Base-by-base conservation (phyloP, 2,329 filamentous ascomycete species). In the Trichophyton benhamiae region DNA sequence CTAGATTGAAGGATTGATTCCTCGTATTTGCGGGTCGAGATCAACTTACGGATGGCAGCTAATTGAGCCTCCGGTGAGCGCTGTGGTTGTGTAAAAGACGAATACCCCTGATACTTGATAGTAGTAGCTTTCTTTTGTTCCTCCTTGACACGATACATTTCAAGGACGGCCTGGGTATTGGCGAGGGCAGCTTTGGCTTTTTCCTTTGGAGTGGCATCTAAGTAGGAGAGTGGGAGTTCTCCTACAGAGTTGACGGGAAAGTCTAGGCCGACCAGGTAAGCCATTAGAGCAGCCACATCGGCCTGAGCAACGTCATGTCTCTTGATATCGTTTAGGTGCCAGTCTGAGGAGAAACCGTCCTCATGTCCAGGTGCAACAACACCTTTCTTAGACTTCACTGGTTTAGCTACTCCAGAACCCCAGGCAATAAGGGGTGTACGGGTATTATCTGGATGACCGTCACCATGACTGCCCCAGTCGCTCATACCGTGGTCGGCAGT, bases 401-500 rank as follows among this genome's bases (percentile, higher is more conserved):
- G 94, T 65, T 82, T 82, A 2, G 91, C 90, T 44, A 97, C 83
- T 7, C 94, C 94, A 60, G 94, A 90, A 9, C 94, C 94, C 94
- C 94, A 99, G 2, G 83, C 86, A 66, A 99, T 89, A 36, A 99
- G 78, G 0, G 94, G 94, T 0, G 94, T 99, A 58, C 94, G 84
- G 2, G 94, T 99, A 69, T 97, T 99, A 73, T 99, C 89, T 0
- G 94, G 94, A 74, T 99, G 91, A 6, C 94, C 94, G 72, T 99
- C 94, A 42, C 95, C 95, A 72, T 99, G 95, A 68, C 91, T 97
- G n/a, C 95, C 94, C 87, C 88, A 96, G 74, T 99, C 94, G 70
- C 90, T 97, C 94, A 99, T 99, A 17, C 94, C 94, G 73, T 99
- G 94, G 70, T 99, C 94, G 6, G 94, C 94, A 0, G 95, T 99